Evolutionary conservation across 2,329 filamentous ascomycete species (phyloP).

Genomic region (Penicillium sp.): DNA sequence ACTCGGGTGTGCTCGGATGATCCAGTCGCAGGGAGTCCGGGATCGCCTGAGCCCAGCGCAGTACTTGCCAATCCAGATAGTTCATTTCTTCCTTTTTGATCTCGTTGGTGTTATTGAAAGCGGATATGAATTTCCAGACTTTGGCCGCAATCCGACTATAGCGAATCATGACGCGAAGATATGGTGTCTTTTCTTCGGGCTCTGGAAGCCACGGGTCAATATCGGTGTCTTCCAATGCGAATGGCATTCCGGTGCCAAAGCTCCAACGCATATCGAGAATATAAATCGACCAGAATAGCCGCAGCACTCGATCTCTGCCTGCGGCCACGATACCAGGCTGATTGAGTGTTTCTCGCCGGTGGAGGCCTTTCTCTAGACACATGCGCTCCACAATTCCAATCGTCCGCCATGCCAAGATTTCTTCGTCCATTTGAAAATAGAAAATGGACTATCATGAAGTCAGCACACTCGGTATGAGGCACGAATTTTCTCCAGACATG

Average conservation of each 20-base stretch:
- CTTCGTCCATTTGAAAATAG: slow-evolving; percentile 83
- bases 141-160: slow-evolving; percentile 82
- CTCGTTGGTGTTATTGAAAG: slow-evolving; percentile 66
- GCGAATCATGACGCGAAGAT: slow-evolving; percentile 81
- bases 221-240: slow-evolving; percentile 78
- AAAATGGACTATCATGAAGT: slow-evolving; percentile 62
- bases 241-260: slow-evolving; percentile 84
- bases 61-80: slow-evolving; percentile 77
- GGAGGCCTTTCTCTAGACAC: slow-evolving; percentile 79
- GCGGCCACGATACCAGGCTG: slow-evolving; percentile 67
- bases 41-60: slow-evolving; percentile 79
- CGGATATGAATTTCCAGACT: slow-evolving; percentile 81
- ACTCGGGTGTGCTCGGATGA: slow-evolving; percentile 52
- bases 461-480: slow-evolving; percentile 1
- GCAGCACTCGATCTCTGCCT: slow-evolving; percentile 68
- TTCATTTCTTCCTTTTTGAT: slow-evolving; percentile 75
- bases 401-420: slow-evolving; percentile 83
- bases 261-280: slow-evolving; percentile 86
- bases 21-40: slow-evolving; percentile 65
- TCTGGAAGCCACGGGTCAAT: slow-evolving; percentile 78
- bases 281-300: slow-evolving; percentile 85
- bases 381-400: slow-evolving; percentile 81
- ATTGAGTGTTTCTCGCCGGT: slow-evolving; percentile 72
- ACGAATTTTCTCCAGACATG: background rate
- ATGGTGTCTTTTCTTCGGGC: slow-evolving; percentile 66